Conservation (phyloP, 2,329 filamentous ascomycete genomes). For the Aureobasidium namibiae region DNA sequence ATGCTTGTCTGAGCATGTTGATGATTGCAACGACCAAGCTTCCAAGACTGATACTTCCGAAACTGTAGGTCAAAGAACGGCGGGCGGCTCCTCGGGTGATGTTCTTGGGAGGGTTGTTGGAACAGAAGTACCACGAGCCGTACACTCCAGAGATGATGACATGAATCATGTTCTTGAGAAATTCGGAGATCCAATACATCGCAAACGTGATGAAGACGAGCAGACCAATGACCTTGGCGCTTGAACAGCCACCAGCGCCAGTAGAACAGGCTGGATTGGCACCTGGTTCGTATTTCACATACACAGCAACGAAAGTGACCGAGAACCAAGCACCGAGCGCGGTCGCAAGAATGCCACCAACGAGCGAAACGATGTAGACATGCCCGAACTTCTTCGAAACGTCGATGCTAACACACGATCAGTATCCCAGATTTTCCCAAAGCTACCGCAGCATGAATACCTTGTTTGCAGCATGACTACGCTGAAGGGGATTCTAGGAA, state of each 20-base stretch:
- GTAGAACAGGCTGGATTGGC: slow-evolving; percentile 48
- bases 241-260: slow-evolving; percentile 57
- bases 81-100: slow-evolving; percentile 77
- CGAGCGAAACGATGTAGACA: slow-evolving; percentile 74
- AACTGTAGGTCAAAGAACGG: slow-evolving; percentile 79
- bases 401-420: slow-evolving; percentile 50
- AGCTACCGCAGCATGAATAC: background rate
- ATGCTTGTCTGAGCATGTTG: slow-evolving; percentile 73
- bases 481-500: slow-evolving; percentile 80
- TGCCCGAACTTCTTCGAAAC: slow-evolving; percentile 78
- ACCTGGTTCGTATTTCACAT: slow-evolving; percentile 70
- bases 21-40: slow-evolving; percentile 81
- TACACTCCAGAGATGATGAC: slow-evolving; percentile 82
- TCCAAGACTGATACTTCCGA: slow-evolving; percentile 82
- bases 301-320: slow-evolving; percentile 77
- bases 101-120: slow-evolving; percentile 60
- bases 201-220: slow-evolving; percentile 84
- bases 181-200: slow-evolving; percentile 90
- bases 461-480: slow-evolving; percentile 78
- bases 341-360: slow-evolving; percentile 69
- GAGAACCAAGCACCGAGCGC: slow-evolving; percentile 79
- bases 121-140: slow-evolving; percentile 85
- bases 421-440: background rate
- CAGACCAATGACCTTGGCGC: slow-evolving; percentile 71
- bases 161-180: slow-evolving; percentile 89